Base-by-base conservation (phyloP, 345 rosid species). In the Syzygium aqueum region DNA sequence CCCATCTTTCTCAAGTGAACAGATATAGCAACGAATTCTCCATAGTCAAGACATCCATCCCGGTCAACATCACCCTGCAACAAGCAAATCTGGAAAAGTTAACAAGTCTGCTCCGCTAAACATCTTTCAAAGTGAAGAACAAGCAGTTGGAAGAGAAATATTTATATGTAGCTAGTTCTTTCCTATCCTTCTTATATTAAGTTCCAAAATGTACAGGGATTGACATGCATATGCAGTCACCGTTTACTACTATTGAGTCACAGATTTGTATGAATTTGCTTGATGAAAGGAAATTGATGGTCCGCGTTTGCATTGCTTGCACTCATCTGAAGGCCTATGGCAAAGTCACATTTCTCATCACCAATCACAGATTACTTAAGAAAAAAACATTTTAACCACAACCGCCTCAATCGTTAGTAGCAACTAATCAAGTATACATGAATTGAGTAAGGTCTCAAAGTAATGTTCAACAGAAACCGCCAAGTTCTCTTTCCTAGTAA, bases 1-100 rank as follows among this genome's bases (percentile, higher is more conserved):
- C 95, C 97, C 95, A 97, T 95, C 92, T 96, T 97, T 90, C 93
- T 94, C n/a, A 97, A 90, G 91, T 96, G 99, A 86, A 97, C 96
- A 5, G 98, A 94, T 85, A 97, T 94, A n/a, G 99, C 97, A 54
- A 96, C 94, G 84, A 96, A 97, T 93, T 97, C 99, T 19, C 92
- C 95, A 11, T 93, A 96, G 88, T 94, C 95, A 84, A 97, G 91
- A 85, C 91, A 88, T 87, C 98, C 99, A 90, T 97, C 99, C 85
- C 88, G 91, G 88, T 97, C 99, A 12, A 92, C 92, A 92, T 97
- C 99, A 87, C 98, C 99, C 99, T 97, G 93, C 57, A 77, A 84
- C 84, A 84, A 73, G 82, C 49, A 73, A 40, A 73, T 10, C 49
- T 14, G 0, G 82, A 73, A 40, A 73, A 37, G 49, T 73, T 6